phyloP scores from a whole-genome alignment of 2,329 filamentous ascomycete genomes.

The Tothia fuscella region DNA sequence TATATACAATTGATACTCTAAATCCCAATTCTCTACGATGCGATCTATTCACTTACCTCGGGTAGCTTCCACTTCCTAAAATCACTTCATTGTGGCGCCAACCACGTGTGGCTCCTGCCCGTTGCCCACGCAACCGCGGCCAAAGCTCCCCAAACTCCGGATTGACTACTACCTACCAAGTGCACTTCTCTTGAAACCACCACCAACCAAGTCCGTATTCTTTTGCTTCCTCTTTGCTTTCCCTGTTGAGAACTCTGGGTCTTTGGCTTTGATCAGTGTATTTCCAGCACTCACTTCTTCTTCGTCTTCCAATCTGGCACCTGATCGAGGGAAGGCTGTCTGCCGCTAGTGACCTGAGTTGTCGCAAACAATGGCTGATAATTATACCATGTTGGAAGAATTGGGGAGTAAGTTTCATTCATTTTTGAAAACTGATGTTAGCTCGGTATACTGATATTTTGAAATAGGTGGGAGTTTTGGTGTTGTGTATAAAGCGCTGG shows the following conservation, averaged over 20 bases:
- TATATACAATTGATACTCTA: too few species aligned
- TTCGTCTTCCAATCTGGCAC: background rate
- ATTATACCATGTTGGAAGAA: slow-evolving; percentile 93
- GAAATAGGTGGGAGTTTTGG: slow-evolving; percentile 79
- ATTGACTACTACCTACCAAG: too few species aligned
- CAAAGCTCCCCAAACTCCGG: too few species aligned
- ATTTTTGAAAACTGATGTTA: background rate
- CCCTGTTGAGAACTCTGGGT: background rate
- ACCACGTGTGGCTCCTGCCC: too few species aligned
- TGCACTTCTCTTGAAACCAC: too few species aligned
- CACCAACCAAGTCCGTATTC: too few species aligned
- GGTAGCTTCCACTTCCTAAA: too few species aligned
- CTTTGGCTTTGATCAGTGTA: background rate
- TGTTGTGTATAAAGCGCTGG: slow-evolving; percentile 92
- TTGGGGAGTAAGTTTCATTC: slow-evolving; percentile 61
- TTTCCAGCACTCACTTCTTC: background rate
- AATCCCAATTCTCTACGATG: too few species aligned
- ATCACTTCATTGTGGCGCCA: too few species aligned
- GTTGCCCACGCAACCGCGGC: too few species aligned
- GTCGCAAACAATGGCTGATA: slow-evolving; percentile 52
- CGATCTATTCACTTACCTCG: too few species aligned
- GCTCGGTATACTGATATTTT: background rate
- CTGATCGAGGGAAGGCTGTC: background rate
- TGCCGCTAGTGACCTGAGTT: too few species aligned
- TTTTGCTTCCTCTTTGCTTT: background rate